Base-by-base conservation (phyloP, 345 rosid species). In the Brassica juncea region DNA sequence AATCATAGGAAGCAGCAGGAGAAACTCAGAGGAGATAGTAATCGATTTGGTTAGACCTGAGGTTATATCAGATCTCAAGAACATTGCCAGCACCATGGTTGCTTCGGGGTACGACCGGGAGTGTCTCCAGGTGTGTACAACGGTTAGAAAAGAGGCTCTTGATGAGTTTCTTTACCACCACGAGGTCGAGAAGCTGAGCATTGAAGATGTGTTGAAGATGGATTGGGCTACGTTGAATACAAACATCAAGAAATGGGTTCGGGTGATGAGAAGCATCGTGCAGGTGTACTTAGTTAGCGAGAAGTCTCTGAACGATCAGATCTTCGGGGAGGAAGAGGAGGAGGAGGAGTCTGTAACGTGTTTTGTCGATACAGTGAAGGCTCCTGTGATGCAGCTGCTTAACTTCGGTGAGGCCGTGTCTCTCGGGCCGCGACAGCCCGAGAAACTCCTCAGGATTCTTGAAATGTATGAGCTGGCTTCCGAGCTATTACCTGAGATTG, bases 221-320 rank as follows among this genome's bases (percentile, higher is more conserved):
- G 97, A 92, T 39, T 91, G 97, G 97, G 84, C 80, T 15, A 80
- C 78, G 39, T 69, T 91, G 80, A 86, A 92, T 81, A 88, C 90
- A 42, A 94, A 85, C 85, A 90, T 92, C 87, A 94, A 86, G 88
- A 88, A 87, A 85, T 94, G 99, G 99, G 86, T 89, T 74, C 81
- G 89, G 60, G 92, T 89, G 2, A 81, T 90, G 82, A 87, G 87
- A 82, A 79, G 84, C 19, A 88, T 91, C 27, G 87, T 94, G 61
- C 88, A 91, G 54, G 81, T 87, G 12, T 91, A 89, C 81, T 94
- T 94, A 32, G 80, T 86, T 0, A 89, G 97, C 7, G 99, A 94
- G 83, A 92, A 84, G 75, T 86, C 84, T 74, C 92, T 94, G 2
- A 71, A 76, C 0, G 90, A 82, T 75, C 91, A 90, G 72, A 86